Evolutionary conservation across 768 basidiomycete species (phyloP).

Genomic region (Termitomyces eurrhizus): DNA sequence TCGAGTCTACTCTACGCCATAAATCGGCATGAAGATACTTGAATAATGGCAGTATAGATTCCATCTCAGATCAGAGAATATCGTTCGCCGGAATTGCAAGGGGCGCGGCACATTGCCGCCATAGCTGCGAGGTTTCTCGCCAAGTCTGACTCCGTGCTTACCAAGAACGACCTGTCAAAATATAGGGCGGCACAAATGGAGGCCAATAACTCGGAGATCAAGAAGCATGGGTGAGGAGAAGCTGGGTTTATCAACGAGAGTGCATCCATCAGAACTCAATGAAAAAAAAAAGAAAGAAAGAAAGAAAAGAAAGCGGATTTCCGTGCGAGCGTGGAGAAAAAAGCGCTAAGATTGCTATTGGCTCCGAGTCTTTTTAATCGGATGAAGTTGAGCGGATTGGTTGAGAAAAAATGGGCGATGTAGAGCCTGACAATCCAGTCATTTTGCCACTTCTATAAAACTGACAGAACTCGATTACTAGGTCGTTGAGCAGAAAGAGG

Average conservation of each 20-base stretch:
- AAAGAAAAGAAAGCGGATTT: too few relatives aligned
- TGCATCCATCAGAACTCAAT: not conserved
- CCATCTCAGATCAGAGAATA: not conserved
- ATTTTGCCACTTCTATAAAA: too few relatives aligned
- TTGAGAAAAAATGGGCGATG: too few relatives aligned
- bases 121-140: not conserved
- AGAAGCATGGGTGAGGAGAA: not conserved
- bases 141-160: not conserved
- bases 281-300: too few relatives aligned
- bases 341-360: too few relatives aligned
- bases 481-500: too few relatives aligned
- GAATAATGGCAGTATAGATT: not conserved
- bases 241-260: not conserved
- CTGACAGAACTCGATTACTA: too few relatives aligned
- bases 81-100: not conserved
- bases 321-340: too few relatives aligned
- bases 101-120: not conserved
- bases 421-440: too few relatives aligned
- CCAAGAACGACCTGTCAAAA: not conserved
- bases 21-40: not conserved
- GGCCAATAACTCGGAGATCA: not conserved
- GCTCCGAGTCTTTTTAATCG: too few relatives aligned
- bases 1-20: not conserved
- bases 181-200: not conserved
- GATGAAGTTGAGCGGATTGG: too few relatives aligned